phyloP scores from a whole-genome alignment of 106 monocot genomes.

The Platanthera guangdongensis region DNA sequence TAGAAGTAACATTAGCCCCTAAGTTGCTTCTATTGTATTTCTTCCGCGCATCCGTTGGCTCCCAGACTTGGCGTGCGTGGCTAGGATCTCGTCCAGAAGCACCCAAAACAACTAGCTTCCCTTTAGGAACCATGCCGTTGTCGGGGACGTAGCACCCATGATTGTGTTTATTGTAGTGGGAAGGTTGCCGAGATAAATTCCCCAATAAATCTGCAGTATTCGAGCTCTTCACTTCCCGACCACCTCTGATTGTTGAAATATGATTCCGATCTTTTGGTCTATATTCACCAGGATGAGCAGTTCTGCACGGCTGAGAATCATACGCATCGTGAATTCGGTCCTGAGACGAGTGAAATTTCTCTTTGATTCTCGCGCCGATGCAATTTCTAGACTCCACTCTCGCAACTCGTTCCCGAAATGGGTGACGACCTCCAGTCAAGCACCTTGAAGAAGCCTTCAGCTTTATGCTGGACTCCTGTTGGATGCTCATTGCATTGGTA shows the following conservation, averaged over 20 bases:
- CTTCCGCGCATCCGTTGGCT: constrained; percentile 45
- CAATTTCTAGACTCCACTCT: constrained; percentile 31
- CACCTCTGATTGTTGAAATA: constrained; percentile 13
- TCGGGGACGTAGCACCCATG: constrained; percentile 17
- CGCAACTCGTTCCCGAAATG: constrained; percentile 31
- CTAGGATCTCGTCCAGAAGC: constrained; percentile 13
- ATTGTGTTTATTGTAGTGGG: constrained; percentile 22
- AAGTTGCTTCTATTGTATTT: constrained; percentile 25
- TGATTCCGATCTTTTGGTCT: constrained; percentile 20
- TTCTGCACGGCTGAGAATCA: constrained; percentile 33
- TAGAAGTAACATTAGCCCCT: constrained; percentile 13
- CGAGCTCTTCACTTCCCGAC: constrained; percentile 26
- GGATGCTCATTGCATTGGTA: background rate
- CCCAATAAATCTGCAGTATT: constrained; percentile 13
- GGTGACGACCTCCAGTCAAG: constrained; percentile 27
- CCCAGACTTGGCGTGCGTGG: constrained; percentile 57
- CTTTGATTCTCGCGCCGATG: constrained; percentile 20
- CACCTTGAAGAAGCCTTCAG: constrained; percentile 16
- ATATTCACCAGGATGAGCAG: constrained; percentile 10
- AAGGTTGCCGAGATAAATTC: constrained; percentile 16
- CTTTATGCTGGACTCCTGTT: constrained; percentile 11
- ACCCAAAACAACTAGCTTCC: constrained; percentile 17
- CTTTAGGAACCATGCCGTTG: constrained; percentile 22
- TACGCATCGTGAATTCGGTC: constrained; percentile 33
- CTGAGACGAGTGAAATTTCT: constrained; percentile 33